Evolutionary conservation across 2,329 filamentous ascomycete genomes (phyloP), one percentile per base, ranked within the genome.

Genomic region (Leptodontidium sp.): DNA sequence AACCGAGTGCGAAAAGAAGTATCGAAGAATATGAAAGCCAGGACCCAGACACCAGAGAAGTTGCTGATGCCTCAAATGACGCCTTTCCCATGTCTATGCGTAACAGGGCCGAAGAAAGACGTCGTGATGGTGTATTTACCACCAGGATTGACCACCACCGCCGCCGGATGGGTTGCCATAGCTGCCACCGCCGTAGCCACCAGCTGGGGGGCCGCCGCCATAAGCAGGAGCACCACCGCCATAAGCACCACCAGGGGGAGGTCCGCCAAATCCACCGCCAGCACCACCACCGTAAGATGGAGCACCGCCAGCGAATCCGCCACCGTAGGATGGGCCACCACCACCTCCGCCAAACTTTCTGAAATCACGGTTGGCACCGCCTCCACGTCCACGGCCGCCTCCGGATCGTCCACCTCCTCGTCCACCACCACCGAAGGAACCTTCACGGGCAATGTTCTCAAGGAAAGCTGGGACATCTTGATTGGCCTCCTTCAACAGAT

Each of bases 401-500:
- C 90, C 85, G 68, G 90, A 83, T 64, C 88, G 81, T 52, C 90
- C 82, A 58, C 91, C 87, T 66, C 93, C 91, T 66, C 91, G 83
- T 67, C 88, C 81, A 59, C 91, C 86, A 64, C 93, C 91, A 68
- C 93, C 93, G 76, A 88, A 87, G 72, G 92, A 92, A 73, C 93
- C 92, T 84, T 99, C 96, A 72, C 96, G 94, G 77, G 96, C 95
- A 82, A 99, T 97, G 79, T 92, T 97, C 87, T 99, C 96, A 70
- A 99, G 87, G 89, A 98, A 99, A 59, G 87, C 80, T 40, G 96
- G 96, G 72, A 98, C 89, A 79, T 99, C 96, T 82, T 99, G 96
- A 85, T 99, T 97, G 75, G 96, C 96, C 82, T 99, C 96, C 87
- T 98, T 98, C 75, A 99, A 88, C 35, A 99, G 90, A n/a, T 99